These are phyloP conservation scores for Coemansia biformis DNA, from an alignment of 192 early-diverging fungal species.

Conservation along the genomic window DNA sequence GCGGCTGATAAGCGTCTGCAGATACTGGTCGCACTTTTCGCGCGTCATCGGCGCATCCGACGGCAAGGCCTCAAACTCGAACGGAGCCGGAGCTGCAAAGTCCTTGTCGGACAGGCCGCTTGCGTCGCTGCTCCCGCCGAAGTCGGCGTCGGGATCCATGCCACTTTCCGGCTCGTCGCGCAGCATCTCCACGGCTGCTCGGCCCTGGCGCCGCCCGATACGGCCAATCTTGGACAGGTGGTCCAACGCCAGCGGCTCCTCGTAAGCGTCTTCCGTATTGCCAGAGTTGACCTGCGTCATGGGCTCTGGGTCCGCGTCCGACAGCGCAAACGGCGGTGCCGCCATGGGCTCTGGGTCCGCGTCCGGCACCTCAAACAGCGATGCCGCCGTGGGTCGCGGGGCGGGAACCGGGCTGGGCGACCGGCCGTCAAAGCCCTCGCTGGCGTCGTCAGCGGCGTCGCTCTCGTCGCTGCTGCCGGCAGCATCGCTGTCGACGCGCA, in stretches of 20 bases:
- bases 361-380: constrained; percentile 14
- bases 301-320: not conserved
- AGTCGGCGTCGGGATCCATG: constrained; percentile 1
- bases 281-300: no score
- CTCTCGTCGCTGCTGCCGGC: constrained; percentile 1
- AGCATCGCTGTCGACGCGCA: not conserved
- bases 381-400: constrained; percentile 31
- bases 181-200: constrained; percentile 29
- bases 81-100: not conserved
- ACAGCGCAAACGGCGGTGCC: constrained; percentile 22
- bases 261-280: not conserved
- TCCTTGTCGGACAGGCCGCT: not conserved
- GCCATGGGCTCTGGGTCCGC: constrained; percentile 13
- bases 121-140: not conserved
- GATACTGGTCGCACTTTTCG: constrained; percentile 49
- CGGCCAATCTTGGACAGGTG: constrained; percentile 8
- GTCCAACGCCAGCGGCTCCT: constrained; percentile 1
- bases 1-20: constrained; percentile 47
- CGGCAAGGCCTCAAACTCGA: constrained; percentile 3
- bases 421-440: constrained; percentile 11
- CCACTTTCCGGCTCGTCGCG: constrained; percentile 14
- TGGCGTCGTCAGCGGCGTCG: constrained; percentile 5
- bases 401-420: constrained; percentile 16
- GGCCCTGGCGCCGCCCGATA: constrained; percentile 44
- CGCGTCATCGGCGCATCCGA: constrained; percentile 38